phyloP scores from a whole-genome alignment of 2,329 filamentous ascomycete genomes.

The Fusarium virguliforme region DNA sequence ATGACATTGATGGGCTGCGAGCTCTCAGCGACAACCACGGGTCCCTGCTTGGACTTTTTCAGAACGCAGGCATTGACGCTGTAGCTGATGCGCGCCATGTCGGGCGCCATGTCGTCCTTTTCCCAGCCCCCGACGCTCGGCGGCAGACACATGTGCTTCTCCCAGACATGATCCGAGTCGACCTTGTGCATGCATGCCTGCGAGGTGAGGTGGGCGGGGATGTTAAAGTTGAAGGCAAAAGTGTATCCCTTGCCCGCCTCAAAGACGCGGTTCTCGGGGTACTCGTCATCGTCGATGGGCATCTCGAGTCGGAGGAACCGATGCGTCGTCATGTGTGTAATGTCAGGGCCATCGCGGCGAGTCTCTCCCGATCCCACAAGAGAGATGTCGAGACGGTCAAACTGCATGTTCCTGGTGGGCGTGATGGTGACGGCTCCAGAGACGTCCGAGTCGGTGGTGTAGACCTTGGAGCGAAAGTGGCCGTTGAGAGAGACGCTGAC shows the following conservation, averaged over 20 bases:
- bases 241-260: constrained; percentile 39
- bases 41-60: constrained; percentile 10
- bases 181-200: constrained; percentile 40
- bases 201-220: constrained; percentile 44
- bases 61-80: constrained; percentile 37
- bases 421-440: constrained; percentile 42
- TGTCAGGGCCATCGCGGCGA: constrained; percentile 44
- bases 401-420: constrained; percentile 34
- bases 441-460: constrained; percentile 47
- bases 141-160: constrained; percentile 40
- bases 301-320: constrained; percentile 46
- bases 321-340: constrained; percentile 41
- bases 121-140: constrained; percentile 44
- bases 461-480: constrained; percentile 48
- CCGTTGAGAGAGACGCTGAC: constrained; percentile 35
- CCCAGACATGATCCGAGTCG: constrained; percentile 26
- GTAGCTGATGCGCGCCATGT: constrained; percentile 39
- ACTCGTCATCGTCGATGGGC: constrained; percentile 38
- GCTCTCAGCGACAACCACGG: constrained; percentile 24
- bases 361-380: constrained; percentile 42
- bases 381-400: constrained; percentile 38
- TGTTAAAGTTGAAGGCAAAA: constrained; percentile 46
- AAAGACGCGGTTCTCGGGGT: constrained; percentile 35
- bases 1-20: constrained; percentile 43
- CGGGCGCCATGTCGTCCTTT: constrained; percentile 42